Evolutionary conservation across 2,329 filamentous ascomycete species (phyloP).

Genomic region (Teratosphaeria nubilosa): DNA sequence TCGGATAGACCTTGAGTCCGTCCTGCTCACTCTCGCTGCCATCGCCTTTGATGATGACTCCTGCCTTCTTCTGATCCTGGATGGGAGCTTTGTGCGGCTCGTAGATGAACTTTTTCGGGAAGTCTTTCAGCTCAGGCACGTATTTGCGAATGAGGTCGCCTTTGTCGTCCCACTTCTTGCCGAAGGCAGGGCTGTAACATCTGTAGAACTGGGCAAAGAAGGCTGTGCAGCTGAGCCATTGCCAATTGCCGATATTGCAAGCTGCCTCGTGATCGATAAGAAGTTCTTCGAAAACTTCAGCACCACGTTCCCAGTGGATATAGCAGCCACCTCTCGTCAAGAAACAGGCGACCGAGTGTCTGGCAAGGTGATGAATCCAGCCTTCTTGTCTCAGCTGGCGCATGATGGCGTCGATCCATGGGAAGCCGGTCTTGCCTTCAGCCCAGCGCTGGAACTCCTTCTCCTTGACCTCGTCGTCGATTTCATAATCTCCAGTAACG

Average conservation of each 20-base stretch:
- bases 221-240: conserved; percentile 66
- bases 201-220: conserved; percentile 66
- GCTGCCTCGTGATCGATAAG: conserved; percentile 65
- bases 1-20: conserved; percentile 49
- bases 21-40: conserved; percentile 29
- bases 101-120: conserved; percentile 63
- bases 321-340: conserved; percentile 72
- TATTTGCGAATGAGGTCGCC: conserved; percentile 55
- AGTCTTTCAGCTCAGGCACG: conserved; percentile 54
- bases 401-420: conserved; percentile 75
- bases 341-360: conserved; percentile 71
- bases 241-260: conserved; percentile 68
- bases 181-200: conserved; percentile 62
- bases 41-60: conserved; percentile 51
- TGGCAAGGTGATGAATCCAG: conserved; percentile 71
- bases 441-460: conserved; percentile 60
- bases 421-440: conserved; percentile 60
- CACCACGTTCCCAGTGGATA: conserved; percentile 67
- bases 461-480: conserved; percentile 55
- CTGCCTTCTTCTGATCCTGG: conserved; percentile 57
- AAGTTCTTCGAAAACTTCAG: conserved; percentile 67
- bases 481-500: conserved; percentile 50
- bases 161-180: conserved; percentile 64
- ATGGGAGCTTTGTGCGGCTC: conserved; percentile 68
- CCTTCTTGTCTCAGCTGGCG: conserved; percentile 60